These are phyloP conservation scores for Penicillium longicatenatum DNA, from an alignment of 495 filamentous ascomycete genomes.

Conservation along the genomic window DNA sequence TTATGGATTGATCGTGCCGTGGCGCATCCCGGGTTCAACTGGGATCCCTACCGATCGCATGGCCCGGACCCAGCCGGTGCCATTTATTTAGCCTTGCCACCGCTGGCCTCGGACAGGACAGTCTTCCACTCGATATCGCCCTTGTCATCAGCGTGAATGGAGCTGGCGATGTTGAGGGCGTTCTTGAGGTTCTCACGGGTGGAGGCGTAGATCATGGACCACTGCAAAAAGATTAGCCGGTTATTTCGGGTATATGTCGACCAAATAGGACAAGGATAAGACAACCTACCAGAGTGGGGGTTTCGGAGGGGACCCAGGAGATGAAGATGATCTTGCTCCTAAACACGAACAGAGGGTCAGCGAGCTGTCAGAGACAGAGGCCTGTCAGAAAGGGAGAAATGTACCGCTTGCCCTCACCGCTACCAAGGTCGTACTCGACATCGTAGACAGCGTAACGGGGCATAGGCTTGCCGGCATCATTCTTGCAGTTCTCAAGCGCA, in stretches of 20 bases:
- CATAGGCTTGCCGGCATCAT: conserved; percentile 63
- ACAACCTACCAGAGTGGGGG: conserved; percentile 72
- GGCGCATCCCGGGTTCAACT: conserved; percentile 18
- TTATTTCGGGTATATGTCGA: neutral
- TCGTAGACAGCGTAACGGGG: conserved; percentile 95
- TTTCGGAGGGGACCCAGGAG: conserved; percentile 86
- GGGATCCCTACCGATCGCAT: conserved; percentile 26
- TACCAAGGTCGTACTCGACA: conserved; percentile 78
- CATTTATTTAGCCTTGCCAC: conserved; percentile 60
- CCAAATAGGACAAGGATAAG: neutral
- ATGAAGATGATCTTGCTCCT: conserved; percentile 98
- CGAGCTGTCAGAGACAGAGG: neutral
- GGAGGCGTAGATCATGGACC: conserved; percentile 92
- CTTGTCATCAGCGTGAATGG: conserved; percentile 91
- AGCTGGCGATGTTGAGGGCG: conserved; percentile 73
- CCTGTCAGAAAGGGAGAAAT: conserved; percentile 15
- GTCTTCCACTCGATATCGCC: conserved; percentile 86
- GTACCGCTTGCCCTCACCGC: conserved; percentile 81
- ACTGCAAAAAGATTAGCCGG: conserved; percentile 24
- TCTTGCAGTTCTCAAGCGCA: conserved; percentile 70
- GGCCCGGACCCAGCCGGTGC: conserved; percentile 44
- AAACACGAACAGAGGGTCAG: conserved; percentile 18
- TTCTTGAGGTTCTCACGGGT: conserved; percentile 92
- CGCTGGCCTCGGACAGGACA: conserved; percentile 77
- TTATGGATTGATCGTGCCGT: conserved; percentile 35